Conservation (phyloP, 2,329 filamentous ascomycete genomes). For the Botrytis paeoniae region DNA sequence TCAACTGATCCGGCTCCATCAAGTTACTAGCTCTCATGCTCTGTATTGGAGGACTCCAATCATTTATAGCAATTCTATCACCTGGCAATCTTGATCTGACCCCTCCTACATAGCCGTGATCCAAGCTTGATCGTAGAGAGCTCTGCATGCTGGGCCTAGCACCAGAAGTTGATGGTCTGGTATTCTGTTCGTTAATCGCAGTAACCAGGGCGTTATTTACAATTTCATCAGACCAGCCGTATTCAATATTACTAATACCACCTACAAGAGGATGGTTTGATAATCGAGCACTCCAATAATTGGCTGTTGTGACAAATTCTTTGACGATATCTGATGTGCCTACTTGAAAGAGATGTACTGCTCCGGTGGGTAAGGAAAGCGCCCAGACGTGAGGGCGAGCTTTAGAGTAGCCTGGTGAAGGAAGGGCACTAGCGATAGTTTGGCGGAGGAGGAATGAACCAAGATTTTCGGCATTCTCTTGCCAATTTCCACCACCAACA, state of each 20-base stretch:
- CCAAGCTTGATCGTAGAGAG: conserved; percentile 58
- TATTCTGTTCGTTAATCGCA: conserved; percentile 49
- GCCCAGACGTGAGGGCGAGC: conserved; percentile 91
- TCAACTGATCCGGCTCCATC: conserved; percentile 76
- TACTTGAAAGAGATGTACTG: conserved; percentile 97
- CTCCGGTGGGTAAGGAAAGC: conserved; percentile 83
- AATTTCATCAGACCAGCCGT: conserved; percentile 88
- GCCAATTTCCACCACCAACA: conserved; percentile 97
- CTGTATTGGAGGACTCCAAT: conserved; percentile 87
- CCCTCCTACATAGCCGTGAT: conserved; percentile 40
- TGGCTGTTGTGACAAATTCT: conserved; percentile 90
- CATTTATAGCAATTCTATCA: conserved; percentile 77
- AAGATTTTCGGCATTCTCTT: conserved; percentile 88
- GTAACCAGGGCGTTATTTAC: conserved; percentile 52
- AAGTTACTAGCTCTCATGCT: conserved; percentile 82
- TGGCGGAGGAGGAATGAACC: conserved; percentile 86
- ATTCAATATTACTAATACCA: conserved; percentile 94
- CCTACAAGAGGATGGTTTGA: conserved; percentile 92
- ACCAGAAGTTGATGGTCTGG: conserved; percentile 33
- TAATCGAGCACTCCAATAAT: conserved; percentile 94
- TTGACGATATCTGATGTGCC: conserved; percentile 91
- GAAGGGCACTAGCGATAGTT: conserved; percentile 85
- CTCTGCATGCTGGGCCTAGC: conserved; percentile 48
- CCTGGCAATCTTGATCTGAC: conserved; percentile 66
- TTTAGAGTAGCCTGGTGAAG: conserved; percentile 89